phyloP scores from a whole-genome alignment of 2,329 filamentous ascomycete species.

The Fusarium sp. region DNA sequence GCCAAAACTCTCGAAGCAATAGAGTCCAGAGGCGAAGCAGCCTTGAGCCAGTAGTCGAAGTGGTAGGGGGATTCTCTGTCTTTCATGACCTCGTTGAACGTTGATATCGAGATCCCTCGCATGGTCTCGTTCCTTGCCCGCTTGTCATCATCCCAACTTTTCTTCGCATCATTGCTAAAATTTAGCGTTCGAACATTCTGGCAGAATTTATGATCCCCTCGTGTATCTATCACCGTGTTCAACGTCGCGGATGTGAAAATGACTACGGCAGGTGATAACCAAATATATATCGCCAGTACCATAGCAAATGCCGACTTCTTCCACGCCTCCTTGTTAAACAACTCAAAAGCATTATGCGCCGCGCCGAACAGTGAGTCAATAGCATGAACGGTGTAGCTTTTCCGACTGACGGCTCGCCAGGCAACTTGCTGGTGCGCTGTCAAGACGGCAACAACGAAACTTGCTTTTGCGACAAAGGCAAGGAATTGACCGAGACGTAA shows the following conservation, averaged over 20 bases:
- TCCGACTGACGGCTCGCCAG: conserved; percentile 16
- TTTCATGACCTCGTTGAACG: conserved; percentile 18
- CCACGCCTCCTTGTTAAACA: conserved; percentile 37
- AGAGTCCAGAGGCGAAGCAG: conserved; percentile 15
- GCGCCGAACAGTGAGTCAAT: conserved; percentile 37
- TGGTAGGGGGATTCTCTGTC: not conserved
- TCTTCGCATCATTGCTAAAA: conserved; percentile 29
- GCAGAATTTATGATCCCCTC: conserved; percentile 9
- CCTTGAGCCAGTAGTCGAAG: conserved; percentile 34
- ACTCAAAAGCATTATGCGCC: conserved; percentile 19
- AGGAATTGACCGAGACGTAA: conserved; percentile 21
- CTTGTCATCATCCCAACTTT: conserved; percentile 13
- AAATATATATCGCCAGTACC: conserved; percentile 35
- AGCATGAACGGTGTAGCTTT: conserved; percentile 16
- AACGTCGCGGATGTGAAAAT: conserved; percentile 39
- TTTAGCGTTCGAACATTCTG: conserved; percentile 33
- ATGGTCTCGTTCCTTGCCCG: conserved; percentile 13
- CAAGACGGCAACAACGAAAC: conserved; percentile 11
- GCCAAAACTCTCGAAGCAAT: conserved; percentile 28
- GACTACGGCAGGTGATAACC: conserved; percentile 30
- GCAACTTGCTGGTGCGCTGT: conserved; percentile 20
- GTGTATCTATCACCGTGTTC: conserved; percentile 4
- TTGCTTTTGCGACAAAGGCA: conserved; percentile 21
- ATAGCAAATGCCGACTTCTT: conserved; percentile 29
- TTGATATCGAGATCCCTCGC: conserved; percentile 24